Conservation (phyloP, 768 basidiomycete genomes). For the Podaxis mareebaensis region DNA sequence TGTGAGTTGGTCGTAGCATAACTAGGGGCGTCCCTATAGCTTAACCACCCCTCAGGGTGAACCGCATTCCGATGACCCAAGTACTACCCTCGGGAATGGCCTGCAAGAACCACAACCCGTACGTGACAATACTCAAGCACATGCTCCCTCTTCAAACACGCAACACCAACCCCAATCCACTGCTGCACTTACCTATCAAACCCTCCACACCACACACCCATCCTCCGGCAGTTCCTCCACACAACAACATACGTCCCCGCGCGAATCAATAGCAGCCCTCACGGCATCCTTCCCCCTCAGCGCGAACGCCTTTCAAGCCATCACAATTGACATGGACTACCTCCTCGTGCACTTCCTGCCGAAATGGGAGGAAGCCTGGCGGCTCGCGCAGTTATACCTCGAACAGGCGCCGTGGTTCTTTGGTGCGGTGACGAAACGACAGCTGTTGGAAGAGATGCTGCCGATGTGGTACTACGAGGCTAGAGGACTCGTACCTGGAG, state of each 20-base stretch:
- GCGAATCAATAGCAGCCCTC: constrained; percentile 26
- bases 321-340: constrained; percentile 42
- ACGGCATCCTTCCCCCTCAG: constrained; percentile 48
- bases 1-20: constrained; percentile 38
- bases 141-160: neutral
- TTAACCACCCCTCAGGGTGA: constrained; percentile 15
- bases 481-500: neutral
- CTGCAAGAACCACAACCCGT: neutral
- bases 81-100: neutral
- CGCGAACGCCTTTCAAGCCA: constrained; percentile 32
- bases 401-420: constrained; percentile 84
- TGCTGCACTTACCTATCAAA: neutral
- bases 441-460: constrained; percentile 65
- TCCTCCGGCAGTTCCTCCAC: too few relatives aligned
- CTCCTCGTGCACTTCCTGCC: constrained; percentile 56
- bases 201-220: neutral
- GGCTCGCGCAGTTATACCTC: constrained; percentile 68
- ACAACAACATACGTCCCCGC: neutral
- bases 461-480: constrained; percentile 66
- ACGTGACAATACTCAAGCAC: neutral
- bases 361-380: constrained; percentile 54
- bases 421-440: constrained; percentile 63
- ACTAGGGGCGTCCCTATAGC: neutral
- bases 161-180: neutral
- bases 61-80: neutral